Conservation (phyloP, 2,329 filamentous ascomycete genomes). For the Leptoxyphium fumago region DNA sequence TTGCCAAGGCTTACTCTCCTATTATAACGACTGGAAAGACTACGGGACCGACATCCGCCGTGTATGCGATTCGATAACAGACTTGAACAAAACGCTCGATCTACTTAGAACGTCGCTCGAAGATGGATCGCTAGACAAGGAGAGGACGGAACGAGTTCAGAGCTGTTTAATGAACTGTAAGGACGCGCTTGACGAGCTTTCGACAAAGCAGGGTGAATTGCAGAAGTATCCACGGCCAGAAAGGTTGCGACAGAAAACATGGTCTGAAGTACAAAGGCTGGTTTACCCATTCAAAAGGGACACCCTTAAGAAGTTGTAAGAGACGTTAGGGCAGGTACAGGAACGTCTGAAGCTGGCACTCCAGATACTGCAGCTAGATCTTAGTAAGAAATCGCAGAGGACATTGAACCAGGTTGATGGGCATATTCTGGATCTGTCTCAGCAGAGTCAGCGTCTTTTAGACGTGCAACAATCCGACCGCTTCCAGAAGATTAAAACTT, state of each 20-base stretch:
- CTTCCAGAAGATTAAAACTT: constrained; percentile 6
- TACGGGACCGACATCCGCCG: constrained; percentile 4
- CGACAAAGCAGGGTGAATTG: constrained; percentile 2
- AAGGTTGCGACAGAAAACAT: constrained; percentile 5
- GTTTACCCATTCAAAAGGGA: constrained; percentile 6
- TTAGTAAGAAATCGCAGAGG: constrained; percentile 2
- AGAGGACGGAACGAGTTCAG: constrained; percentile 2
- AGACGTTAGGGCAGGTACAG: constrained; percentile 2
- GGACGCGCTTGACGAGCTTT: constrained; percentile 3
- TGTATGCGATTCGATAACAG: constrained; percentile 2
- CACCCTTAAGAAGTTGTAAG: constrained; percentile 5
- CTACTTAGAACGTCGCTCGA: constrained; percentile 2
- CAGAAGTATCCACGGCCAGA: constrained; percentile 3
- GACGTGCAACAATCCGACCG: constrained; percentile 4
- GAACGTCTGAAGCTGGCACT: constrained; percentile 4
- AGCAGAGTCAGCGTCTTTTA: constrained; percentile 1
- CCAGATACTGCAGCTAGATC: constrained; percentile 7
- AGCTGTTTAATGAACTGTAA: constrained; percentile 3
- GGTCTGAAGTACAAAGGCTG: constrained; percentile 2
- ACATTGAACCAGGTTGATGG: too few species aligned
- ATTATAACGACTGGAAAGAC: constrained; percentile 5
- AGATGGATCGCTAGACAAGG: constrained; percentile 1
- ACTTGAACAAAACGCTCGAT: constrained; percentile 4
- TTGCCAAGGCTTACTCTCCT: constrained; percentile 6
- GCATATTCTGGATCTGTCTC: not conserved